Conservation (phyloP, 495 filamentous ascomycete species). For the Glonium stellatum region DNA sequence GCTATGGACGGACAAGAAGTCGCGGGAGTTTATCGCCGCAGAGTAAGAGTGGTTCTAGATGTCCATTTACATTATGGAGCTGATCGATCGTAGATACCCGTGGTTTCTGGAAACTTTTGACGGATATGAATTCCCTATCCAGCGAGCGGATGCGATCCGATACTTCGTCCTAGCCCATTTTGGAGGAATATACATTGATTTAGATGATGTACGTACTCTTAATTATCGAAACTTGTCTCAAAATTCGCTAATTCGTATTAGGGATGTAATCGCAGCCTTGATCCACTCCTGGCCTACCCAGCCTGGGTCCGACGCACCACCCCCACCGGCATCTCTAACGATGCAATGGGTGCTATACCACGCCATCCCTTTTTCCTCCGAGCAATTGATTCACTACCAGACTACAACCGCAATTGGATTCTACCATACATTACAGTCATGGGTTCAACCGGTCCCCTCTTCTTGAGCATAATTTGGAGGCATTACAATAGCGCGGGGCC, state of each 20-base stretch:
- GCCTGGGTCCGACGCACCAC: conserved; percentile 74
- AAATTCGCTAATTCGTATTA: conserved; percentile 24
- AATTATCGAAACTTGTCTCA: background rate
- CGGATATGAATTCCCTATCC: conserved; percentile 71
- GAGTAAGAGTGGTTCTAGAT: conserved; percentile 21
- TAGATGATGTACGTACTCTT: conserved; percentile 64
- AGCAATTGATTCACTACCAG: conserved; percentile 61
- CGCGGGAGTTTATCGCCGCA: conserved; percentile 63
- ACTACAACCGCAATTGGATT: conserved; percentile 68
- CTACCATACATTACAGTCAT: conserved; percentile 86
- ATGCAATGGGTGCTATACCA: conserved; percentile 75
- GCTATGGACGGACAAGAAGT: conserved; percentile 82
- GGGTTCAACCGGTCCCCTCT: conserved; percentile 79
- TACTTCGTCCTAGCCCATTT: conserved; percentile 82
- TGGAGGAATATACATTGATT: conserved; percentile 82
- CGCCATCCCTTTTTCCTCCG: conserved; percentile 77
- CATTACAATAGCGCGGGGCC: conserved; percentile 29
- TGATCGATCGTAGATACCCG: conserved; percentile 51
- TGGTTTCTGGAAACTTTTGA: conserved; percentile 86
- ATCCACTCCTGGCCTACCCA: conserved; percentile 73
- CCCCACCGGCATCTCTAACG: conserved; percentile 83
- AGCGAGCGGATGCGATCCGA: conserved; percentile 79
- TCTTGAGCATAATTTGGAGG: conserved; percentile 72
- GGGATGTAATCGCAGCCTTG: conserved; percentile 76
- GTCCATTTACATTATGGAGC: background rate